Evolutionary conservation across 805 yeast genomes (phyloP).

Genomic region (Ascoidea asiatica): DNA sequence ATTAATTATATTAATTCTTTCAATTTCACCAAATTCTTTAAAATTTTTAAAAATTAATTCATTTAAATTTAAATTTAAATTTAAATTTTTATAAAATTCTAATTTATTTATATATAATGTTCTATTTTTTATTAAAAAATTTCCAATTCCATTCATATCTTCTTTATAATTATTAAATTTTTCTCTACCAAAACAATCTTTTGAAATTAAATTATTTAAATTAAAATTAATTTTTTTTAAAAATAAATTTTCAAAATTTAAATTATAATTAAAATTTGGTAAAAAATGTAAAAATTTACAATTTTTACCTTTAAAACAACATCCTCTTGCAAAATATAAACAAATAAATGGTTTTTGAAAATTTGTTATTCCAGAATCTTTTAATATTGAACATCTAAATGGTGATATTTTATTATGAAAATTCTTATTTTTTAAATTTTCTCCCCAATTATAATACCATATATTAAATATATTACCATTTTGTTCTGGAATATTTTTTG

Average conservation of each 20-base stretch:
- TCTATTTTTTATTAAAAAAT: conserved; percentile 51
- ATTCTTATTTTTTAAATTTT: conserved; percentile 60
- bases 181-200: conserved; percentile 90
- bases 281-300: conserved; percentile 72
- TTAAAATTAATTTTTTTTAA: no score
- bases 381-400: conserved; percentile 40
- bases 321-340: conserved; percentile 77
- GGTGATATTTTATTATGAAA: conserved; percentile 31
- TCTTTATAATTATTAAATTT: conserved; percentile 71
- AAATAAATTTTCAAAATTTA: no score
- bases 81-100: conserved; percentile 27
- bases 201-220: conserved; percentile 24
- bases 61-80: conserved; percentile 22
- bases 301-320: conserved; percentile 64
- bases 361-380: conserved; percentile 65
- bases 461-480: conserved; percentile 71
- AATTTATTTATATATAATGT: conserved; percentile 66
- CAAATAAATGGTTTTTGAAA: conserved; percentile 39
- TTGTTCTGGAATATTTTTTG: conserved; percentile 58
- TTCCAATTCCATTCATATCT: conserved; percentile 92
- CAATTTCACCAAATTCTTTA: conserved; percentile 65
- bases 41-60: conserved; percentile 35
- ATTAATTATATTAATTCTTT: conserved; percentile 45
- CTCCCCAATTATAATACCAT: conserved; percentile 83
- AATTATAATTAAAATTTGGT: conserved; percentile 45